Conservation (phyloP, 176 grass and related monocot genomes). For the Alloteropsis semialata region DNA sequence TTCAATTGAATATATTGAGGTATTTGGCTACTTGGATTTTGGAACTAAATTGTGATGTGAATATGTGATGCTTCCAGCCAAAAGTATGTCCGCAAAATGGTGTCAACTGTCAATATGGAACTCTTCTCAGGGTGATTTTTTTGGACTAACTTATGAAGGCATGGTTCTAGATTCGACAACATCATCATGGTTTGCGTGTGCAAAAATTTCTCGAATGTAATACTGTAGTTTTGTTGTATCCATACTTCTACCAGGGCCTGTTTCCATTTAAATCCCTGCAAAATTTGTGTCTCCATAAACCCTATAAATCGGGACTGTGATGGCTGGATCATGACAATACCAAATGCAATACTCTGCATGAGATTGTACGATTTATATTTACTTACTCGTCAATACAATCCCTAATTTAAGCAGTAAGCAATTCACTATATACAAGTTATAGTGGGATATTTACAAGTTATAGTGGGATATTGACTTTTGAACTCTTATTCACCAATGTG, state of each 20-base stretch:
- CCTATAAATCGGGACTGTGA: not conserved
- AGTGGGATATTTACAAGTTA: not conserved
- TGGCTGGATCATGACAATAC: not conserved
- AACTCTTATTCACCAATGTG: not conserved
- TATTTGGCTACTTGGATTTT: slow-evolving; percentile 13
- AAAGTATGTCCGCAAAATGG: not conserved
- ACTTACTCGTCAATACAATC: not conserved
- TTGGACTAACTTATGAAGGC: not conserved
- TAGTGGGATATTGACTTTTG: not conserved
- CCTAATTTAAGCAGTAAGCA: not conserved
- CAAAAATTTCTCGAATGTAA: not conserved
- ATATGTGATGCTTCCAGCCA: not conserved
- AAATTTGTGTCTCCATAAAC: not conserved
- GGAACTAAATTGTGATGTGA: slow-evolving; percentile 7
- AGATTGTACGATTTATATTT: not conserved
- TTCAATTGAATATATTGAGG: not conserved
- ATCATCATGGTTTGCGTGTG: not conserved
- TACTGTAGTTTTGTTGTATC: not conserved
- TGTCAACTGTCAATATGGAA: not conserved
- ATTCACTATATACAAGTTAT: not conserved
- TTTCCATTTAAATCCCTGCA: not conserved
- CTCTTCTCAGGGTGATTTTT: not conserved
- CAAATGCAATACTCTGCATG: not conserved
- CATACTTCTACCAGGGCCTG: not conserved
- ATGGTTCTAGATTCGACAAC: not conserved